Evolutionary conservation across 768 basidiomycete species (phyloP).

Genomic region (Rickenella mellea): DNA sequence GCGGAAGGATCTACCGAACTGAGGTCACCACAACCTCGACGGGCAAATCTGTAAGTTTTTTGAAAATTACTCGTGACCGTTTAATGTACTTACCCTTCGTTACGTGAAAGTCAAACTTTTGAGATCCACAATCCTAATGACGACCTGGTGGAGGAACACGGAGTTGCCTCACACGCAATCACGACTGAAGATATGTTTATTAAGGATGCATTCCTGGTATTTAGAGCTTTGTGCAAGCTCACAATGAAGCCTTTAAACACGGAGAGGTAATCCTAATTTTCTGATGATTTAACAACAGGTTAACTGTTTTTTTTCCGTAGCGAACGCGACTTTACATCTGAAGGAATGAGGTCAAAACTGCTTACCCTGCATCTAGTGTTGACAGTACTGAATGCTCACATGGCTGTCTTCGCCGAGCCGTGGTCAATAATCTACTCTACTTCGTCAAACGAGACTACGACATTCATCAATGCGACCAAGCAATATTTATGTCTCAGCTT

Average conservation of each 20-base stretch:
- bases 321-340: slow-evolving; percentile 92
- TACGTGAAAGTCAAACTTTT: slow-evolving; percentile 25
- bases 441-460: slow-evolving; percentile 78
- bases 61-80: too few species aligned
- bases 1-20: too few species aligned
- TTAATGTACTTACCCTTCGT: too few species aligned
- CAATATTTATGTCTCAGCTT: slow-evolving; percentile 91
- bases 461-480: slow-evolving; percentile 88
- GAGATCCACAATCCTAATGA: slow-evolving; percentile 25
- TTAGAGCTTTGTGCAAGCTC: slow-evolving; percentile 92
- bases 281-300: background rate
- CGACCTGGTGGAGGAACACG: slow-evolving; percentile 17
- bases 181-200: slow-evolving; percentile 83
- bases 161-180: slow-evolving; percentile 33
- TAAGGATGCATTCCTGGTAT: slow-evolving; percentile 97
- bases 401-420: slow-evolving; percentile 83
- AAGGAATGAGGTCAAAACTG: slow-evolving; percentile 94
- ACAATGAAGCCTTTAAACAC: slow-evolving; percentile 95
- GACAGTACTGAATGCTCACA: slow-evolving; percentile 85
- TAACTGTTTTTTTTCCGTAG: slow-evolving; percentile 30
- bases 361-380: slow-evolving; percentile 91
- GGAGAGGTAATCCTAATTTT: slow-evolving; percentile 55
- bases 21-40: too few species aligned
- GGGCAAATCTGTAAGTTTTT: too few species aligned
- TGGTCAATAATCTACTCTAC: slow-evolving; percentile 86